Conservation (phyloP, 2,329 filamentous ascomycete genomes). For the Akanthomyces uredinophilus region DNA sequence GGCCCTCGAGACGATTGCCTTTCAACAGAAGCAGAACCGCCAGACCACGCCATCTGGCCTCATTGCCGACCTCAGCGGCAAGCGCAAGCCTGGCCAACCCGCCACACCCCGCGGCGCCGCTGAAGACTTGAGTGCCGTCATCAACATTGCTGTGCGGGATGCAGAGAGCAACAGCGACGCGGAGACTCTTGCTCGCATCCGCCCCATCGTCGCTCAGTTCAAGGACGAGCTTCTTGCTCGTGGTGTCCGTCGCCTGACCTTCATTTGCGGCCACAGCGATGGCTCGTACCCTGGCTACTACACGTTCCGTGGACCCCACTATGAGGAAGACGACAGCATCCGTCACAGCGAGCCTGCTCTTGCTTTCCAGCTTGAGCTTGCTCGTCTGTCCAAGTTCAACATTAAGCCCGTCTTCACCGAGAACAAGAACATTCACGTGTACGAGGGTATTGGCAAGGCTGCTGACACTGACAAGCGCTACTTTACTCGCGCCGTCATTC, state of each 20-base stretch:
- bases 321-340: constrained; percentile 89
- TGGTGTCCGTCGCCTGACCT: constrained; percentile 83
- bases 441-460: constrained; percentile 91
- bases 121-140: constrained; percentile 83
- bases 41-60: constrained; percentile 49
- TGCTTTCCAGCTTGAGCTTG: constrained; percentile 97
- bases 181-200: constrained; percentile 72
- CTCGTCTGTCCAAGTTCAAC: constrained; percentile 90
- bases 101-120: constrained; percentile 33
- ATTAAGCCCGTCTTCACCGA: constrained; percentile 98
- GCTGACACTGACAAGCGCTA: constrained; percentile 97
- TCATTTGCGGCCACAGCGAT: constrained; percentile 92
- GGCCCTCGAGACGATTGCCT: constrained; percentile 78
- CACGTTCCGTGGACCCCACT: constrained; percentile 91
- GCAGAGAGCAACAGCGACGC: constrained; percentile 77
- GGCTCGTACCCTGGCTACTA: constrained; percentile 95
- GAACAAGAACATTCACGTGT: constrained; percentile 98
- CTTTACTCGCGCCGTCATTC: constrained; percentile 93
- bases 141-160: constrained; percentile 88
- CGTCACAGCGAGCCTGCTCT: constrained; percentile 94
- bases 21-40: constrained; percentile 52
- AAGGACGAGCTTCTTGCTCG: constrained; percentile 79
- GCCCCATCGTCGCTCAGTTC: constrained; percentile 69
- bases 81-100: constrained; percentile 49
- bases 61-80: constrained; percentile 68